Evolutionary conservation across 345 rosid genomes (phyloP).

Genomic region (Sonneratia alba): DNA sequence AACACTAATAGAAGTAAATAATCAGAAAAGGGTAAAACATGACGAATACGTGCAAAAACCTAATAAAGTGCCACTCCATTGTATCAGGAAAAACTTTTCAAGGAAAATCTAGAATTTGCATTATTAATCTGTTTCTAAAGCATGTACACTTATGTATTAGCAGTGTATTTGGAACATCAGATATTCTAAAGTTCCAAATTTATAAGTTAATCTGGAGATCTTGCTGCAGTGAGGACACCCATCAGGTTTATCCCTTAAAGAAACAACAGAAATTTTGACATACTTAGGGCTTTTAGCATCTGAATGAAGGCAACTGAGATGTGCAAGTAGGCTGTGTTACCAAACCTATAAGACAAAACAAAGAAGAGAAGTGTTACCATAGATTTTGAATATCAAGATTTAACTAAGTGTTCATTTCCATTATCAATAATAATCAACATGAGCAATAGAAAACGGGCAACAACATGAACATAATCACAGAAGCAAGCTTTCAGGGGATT

Average conservation of each 20-base stretch:
- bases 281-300: constrained; percentile 99
- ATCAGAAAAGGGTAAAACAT: not conserved
- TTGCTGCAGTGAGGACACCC: not conserved
- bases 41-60: not conserved
- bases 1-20: not conserved
- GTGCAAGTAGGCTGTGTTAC: constrained; percentile 93
- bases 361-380: not conserved
- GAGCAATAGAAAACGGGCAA: not conserved
- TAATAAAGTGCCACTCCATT: not conserved
- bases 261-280: constrained; percentile 17
- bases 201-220: not conserved
- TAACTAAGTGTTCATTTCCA: not conserved
- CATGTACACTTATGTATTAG: not conserved
- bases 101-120: not conserved
- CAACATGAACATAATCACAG: not conserved
- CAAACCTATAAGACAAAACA: constrained; percentile 53
- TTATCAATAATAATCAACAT: not conserved
- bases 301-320: constrained; percentile 98
- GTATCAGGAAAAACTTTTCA: not conserved
- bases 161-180: constrained; percentile 5
- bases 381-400: not conserved
- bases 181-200: constrained; percentile 2
- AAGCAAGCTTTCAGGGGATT: not conserved
- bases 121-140: not conserved
- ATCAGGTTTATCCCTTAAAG: not conserved